A percentile compares a stretch with the other conserved stretches of the same genome.
These are phyloP conservation scores for Aspergillus latus DNA, from an alignment of 2,329 filamentous ascomycete species.

Conservation along the genomic window DNA sequence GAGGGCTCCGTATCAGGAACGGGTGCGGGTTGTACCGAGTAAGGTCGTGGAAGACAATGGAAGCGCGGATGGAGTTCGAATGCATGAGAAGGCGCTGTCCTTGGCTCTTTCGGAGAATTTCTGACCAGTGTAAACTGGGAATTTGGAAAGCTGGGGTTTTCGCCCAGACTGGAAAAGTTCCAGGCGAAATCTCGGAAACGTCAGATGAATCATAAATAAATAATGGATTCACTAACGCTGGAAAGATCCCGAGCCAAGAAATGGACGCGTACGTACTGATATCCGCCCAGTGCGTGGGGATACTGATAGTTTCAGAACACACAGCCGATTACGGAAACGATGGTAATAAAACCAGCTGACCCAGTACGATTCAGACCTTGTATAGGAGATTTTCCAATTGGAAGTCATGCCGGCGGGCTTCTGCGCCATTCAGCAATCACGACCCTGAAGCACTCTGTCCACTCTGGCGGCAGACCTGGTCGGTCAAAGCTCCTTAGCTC, in stretches of 20 bases:
- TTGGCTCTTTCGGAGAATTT: constrained; percentile 14
- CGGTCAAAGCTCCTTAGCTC: background rate
- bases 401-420: background rate
- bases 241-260: background rate
- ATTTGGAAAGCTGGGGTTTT: background rate
- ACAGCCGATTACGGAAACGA: too few relatives aligned
- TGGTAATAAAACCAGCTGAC: too few relatives aligned
- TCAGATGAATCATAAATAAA: background rate
- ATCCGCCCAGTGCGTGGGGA: background rate
- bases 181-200: constrained; percentile 14
- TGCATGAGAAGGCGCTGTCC: background rate
- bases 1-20: background rate
- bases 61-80: background rate
- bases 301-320: background rate
- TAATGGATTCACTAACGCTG: background rate
- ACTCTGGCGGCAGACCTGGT: background rate
- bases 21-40: background rate
- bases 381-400: background rate
- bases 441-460: background rate
- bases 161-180: constrained; percentile 8
- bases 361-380: background rate
- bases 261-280: background rate
- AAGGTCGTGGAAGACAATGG: background rate
- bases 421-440: too few relatives aligned
- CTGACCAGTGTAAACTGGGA: constrained; percentile 3